Evolutionary conservation across 2,329 filamentous ascomycete genomes (phyloP).

Genomic region (Didymella pomorum): DNA sequence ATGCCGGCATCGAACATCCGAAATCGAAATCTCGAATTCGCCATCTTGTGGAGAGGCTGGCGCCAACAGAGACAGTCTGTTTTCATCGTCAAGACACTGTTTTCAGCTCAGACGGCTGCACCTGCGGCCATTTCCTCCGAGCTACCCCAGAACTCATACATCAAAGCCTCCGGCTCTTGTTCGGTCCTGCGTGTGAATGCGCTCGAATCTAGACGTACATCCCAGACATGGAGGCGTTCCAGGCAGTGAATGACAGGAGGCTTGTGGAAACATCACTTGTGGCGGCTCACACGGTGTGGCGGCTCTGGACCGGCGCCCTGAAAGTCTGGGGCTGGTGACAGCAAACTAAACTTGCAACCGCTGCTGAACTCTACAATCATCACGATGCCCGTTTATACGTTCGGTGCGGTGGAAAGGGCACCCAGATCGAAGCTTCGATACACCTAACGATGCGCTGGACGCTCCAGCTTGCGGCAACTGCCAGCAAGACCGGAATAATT

Average conservation of each 20-base stretch:
- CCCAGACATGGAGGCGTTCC: not conserved
- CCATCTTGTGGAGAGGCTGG: not conserved
- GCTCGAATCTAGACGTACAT: not conserved
- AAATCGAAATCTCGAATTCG: not conserved
- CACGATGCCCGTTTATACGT: not conserved
- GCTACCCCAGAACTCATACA: not conserved
- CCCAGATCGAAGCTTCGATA: not conserved
- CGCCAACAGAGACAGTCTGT: slow-evolving; percentile 2
- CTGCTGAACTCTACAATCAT: not conserved
- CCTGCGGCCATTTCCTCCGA: not conserved
- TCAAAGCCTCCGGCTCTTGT: not conserved
- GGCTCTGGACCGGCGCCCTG: slow-evolving; percentile 10
- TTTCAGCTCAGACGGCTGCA: not conserved
- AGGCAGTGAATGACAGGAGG: not conserved
- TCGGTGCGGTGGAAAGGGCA: not conserved
- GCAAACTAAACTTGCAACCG: not conserved
- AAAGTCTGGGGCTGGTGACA: not conserved
- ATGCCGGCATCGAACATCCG: not conserved
- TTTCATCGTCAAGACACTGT: not conserved
- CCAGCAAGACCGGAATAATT: not conserved
- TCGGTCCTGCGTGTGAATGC: not conserved
- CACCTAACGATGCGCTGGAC: not conserved
- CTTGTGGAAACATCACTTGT: not conserved
- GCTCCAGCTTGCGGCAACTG: not conserved
- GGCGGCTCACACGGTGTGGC: slow-evolving; percentile 10